These are phyloP conservation scores for Epichloe gansuensis DNA, from an alignment of 2,329 filamentous ascomycete genomes.

Conservation along the genomic window DNA sequence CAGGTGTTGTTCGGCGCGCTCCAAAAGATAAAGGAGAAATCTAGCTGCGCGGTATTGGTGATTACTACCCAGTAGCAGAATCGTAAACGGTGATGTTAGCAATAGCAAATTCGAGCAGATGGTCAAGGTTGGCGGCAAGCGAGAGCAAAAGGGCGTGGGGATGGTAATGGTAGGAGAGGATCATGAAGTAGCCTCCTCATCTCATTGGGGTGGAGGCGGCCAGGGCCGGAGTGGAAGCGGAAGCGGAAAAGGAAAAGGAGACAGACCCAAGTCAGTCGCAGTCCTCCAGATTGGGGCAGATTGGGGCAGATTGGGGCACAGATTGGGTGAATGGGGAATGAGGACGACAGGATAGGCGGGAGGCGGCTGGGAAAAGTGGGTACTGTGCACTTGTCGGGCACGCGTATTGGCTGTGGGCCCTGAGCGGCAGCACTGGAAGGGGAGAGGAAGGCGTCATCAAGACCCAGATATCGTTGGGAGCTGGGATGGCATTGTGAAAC, in stretches of 20 bases:
- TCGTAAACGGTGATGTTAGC: not conserved
- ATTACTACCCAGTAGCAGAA: not conserved
- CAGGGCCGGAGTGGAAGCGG: not conserved
- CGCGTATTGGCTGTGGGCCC: not conserved
- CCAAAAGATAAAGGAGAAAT: not conserved
- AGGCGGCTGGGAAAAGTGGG: not conserved
- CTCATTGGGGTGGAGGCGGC: not conserved
- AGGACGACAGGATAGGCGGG: constrained; percentile 1
- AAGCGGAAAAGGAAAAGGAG: constrained; percentile 1
- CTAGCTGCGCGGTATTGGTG: not conserved
- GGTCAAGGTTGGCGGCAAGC: not conserved
- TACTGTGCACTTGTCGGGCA: not conserved
- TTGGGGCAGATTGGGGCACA: not conserved
- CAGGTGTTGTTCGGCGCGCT: not conserved
- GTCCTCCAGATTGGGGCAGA: constrained; percentile 1
- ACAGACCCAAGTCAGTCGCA: not conserved
- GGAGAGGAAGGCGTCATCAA: no score
- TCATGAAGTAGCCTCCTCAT: not conserved
- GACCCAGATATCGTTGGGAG: no score
- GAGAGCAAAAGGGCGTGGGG: not conserved
- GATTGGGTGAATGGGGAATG: not conserved
- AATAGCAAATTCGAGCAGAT: not conserved
- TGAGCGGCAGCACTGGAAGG: not conserved
- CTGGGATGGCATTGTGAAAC: no score
- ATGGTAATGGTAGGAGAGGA: not conserved